Percentiles rank a stretch among this genome's conserved stretches.
These are phyloP conservation scores for Penicillium cataractarum DNA, from an alignment of 495 filamentous ascomycete species.

Conservation along the genomic window DNA sequence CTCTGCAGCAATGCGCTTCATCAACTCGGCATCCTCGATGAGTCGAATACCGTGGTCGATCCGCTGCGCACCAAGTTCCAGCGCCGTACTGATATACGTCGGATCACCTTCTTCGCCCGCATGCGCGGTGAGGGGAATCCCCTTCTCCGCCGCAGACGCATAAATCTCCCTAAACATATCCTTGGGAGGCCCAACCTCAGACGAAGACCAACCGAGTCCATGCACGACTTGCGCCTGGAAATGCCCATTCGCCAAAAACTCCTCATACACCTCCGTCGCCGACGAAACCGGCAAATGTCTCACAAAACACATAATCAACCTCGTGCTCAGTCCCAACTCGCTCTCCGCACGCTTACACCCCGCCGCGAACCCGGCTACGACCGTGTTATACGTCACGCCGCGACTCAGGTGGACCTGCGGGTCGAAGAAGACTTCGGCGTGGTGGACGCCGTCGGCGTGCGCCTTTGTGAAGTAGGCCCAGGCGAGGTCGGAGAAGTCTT, in stretches of 20 bases:
- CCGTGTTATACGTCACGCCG: slow-evolving; percentile 60
- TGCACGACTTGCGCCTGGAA: slow-evolving; percentile 57
- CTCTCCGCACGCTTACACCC: slow-evolving; percentile 62
- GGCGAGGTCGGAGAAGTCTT: slow-evolving; percentile 74
- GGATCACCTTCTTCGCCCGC: slow-evolving; percentile 77
- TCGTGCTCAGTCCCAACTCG: slow-evolving; percentile 64
- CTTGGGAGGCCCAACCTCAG: slow-evolving; percentile 66
- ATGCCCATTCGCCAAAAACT: slow-evolving; percentile 51
- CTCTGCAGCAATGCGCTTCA: slow-evolving; percentile 58
- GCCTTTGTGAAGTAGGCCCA: slow-evolving; percentile 73
- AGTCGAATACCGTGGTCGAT: slow-evolving; percentile 76
- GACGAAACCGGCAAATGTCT: slow-evolving; percentile 65
- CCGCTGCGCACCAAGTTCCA: slow-evolving; percentile 62
- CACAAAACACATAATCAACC: slow-evolving; percentile 71
- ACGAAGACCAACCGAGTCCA: slow-evolving; percentile 69
- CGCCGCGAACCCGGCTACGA: slow-evolving; percentile 60
- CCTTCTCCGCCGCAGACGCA: slow-evolving; percentile 47
- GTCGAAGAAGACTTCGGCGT: slow-evolving; percentile 82
- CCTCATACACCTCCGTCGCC: slow-evolving; percentile 51
- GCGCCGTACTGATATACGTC: slow-evolving; percentile 64
- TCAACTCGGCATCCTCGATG: slow-evolving; percentile 61
- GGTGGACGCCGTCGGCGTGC: slow-evolving; percentile 64
- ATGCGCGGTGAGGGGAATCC: slow-evolving; percentile 67
- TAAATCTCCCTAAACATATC: slow-evolving; percentile 65
- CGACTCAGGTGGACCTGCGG: slow-evolving; percentile 73